Base-by-base conservation (phyloP, 495 filamentous ascomycete species). In the Cetradonia linearis region DNA sequence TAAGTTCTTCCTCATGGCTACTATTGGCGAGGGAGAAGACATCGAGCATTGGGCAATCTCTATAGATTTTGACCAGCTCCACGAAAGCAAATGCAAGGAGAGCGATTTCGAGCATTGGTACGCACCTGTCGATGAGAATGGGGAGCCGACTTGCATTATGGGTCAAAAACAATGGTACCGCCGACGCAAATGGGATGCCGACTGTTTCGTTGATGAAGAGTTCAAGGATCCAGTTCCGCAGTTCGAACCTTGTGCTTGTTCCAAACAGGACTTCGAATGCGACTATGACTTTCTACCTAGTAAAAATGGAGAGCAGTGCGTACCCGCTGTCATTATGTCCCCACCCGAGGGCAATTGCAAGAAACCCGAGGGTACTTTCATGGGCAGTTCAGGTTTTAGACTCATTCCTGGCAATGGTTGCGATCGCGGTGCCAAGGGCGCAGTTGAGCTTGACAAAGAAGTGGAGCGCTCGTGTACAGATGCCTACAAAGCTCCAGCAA, bases 341-440 rank as follows among this genome's bases (percentile, higher is more conserved):
- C 66, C 75, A 5, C 80, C 83, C 4, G 76, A 83, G 44, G 86
- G 78, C 3, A 70, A 76, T 27, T 98, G 93, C 73, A 81, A 84
- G 66, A 72, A 81, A 0, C 75, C 74, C 25, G 74, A 77, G 31
- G 85, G 85, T 31, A 93, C 71, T 14, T 97, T 86, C 70, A 85
- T 74, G 74, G 93, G 87, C 18, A 84, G 84, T 7, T 96, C 92
- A 31, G 93, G 93, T 30, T 98, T 88, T 77, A 83, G 91, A 56
- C 80, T 89, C 67, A 96, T 98, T 56, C 91, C 92, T 11, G 94
- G 93, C 4, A 91, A 98, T 70, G 78, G 78, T 23, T 98, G 93
- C 72, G 79, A 86, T 63, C 80, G 77, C n/a, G 68, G 77, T 9
- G 56, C 50, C 28, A 62, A 68, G 36, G 78, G 70, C 31, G 78